A percentile compares a stretch with the other conserved stretches of the same genome.
Conservation (phyloP, 2,329 filamentous ascomycete species). For the Nemania diffusa region DNA sequence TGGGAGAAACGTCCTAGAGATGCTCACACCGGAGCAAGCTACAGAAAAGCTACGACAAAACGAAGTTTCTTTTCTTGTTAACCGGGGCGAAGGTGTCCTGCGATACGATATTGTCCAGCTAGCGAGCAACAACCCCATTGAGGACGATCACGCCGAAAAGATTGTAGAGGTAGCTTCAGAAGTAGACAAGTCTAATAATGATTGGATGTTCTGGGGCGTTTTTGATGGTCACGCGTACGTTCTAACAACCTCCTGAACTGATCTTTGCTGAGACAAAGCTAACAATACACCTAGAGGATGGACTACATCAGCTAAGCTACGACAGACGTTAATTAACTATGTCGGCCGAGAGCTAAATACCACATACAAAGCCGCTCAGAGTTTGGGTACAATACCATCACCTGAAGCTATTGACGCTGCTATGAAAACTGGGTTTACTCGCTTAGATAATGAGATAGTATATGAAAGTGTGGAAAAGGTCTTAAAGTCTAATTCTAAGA, state of each 20-base stretch:
- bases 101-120: constrained; percentile 95
- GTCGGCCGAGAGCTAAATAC: constrained; percentile 92
- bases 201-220: constrained; percentile 99
- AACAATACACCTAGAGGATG: constrained; percentile 73
- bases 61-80: constrained; percentile 92
- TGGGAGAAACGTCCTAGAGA: constrained; percentile 88
- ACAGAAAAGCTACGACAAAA: constrained; percentile 88
- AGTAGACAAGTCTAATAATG: constrained; percentile 66
- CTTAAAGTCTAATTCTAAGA: constrained; percentile 86
- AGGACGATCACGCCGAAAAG: constrained; percentile 98
- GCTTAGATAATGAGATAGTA: constrained; percentile 92
- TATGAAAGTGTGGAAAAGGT: constrained; percentile 93
- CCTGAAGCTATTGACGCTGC: constrained; percentile 86
- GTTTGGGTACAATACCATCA: constrained; percentile 70
- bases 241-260: neutral
- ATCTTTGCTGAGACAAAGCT: neutral
- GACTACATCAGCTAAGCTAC: constrained; percentile 96
- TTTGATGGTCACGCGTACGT: constrained; percentile 95
- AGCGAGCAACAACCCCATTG: constrained; percentile 95
- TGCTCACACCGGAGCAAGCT: constrained; percentile 95
- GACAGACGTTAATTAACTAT: constrained; percentile 90
- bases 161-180: constrained; percentile 86
- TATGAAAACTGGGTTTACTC: constrained; percentile 91
- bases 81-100: constrained; percentile 88
- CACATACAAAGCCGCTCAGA: constrained; percentile 82